These are phyloP conservation scores for Tulasnella sp. DNA, from an alignment of 768 basidiomycete species.

Conservation along the genomic window DNA sequence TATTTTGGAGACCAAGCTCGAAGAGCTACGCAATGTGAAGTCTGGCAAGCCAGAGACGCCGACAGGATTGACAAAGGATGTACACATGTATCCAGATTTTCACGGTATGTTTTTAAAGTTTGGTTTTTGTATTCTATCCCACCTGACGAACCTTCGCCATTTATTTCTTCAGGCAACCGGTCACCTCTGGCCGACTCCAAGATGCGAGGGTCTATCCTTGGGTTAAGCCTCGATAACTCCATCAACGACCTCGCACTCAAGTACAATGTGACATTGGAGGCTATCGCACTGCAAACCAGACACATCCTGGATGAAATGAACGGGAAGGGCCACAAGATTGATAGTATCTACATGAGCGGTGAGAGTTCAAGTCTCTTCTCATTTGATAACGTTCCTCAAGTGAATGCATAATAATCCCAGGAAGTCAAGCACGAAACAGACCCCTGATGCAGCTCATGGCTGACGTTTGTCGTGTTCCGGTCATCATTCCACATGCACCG, in stretches of 20 bases:
- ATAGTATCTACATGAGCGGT: constrained; percentile 75
- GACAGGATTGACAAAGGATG: constrained; percentile 77
- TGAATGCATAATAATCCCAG: constrained; percentile 26
- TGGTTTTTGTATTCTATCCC: not conserved
- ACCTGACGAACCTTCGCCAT: not conserved
- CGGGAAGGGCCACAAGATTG: constrained; percentile 68
- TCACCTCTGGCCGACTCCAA: constrained; percentile 93
- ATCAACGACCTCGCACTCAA: constrained; percentile 77
- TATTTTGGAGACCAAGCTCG: constrained; percentile 61
- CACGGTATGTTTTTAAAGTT: constrained; percentile 45
- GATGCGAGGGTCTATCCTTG: constrained; percentile 87
- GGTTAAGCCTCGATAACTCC: constrained; percentile 67
- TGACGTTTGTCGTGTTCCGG: constrained; percentile 67
- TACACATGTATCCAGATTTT: constrained; percentile 93
- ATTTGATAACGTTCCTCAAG: not conserved
- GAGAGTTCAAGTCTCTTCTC: not conserved
- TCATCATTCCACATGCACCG: constrained; percentile 69
- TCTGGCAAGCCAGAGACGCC: constrained; percentile 37
- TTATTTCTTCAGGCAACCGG: constrained; percentile 59
- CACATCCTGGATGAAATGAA: constrained; percentile 93
- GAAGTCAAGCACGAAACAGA: constrained; percentile 86
- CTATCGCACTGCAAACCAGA: constrained; percentile 87
- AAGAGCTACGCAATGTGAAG: constrained; percentile 48
- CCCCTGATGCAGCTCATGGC: constrained; percentile 84
- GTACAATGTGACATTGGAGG: constrained; percentile 83